These are phyloP conservation scores for Talaromyces funiculosus DNA, from an alignment of 2,329 filamentous ascomycete genomes.

Conservation along the genomic window DNA sequence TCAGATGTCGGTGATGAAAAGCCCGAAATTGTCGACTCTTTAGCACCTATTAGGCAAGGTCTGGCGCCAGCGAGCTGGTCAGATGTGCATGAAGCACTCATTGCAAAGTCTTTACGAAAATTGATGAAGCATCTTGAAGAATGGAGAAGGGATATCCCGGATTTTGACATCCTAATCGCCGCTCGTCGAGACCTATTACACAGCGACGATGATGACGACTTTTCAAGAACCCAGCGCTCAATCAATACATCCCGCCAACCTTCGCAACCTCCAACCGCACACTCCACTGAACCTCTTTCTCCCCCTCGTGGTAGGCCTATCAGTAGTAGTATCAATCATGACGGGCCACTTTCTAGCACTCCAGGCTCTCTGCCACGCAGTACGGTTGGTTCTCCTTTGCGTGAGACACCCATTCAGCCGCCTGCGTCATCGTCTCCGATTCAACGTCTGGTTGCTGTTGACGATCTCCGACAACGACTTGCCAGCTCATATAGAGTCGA, in stretches of 20 bases:
- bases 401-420: conserved; percentile 18
- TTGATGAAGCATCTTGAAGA: conserved; percentile 58
- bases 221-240: conserved; percentile 16
- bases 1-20: conserved; percentile 34
- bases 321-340: conserved; percentile 12
- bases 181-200: conserved; percentile 46
- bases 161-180: conserved; percentile 67
- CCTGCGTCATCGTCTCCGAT: conserved; percentile 12
- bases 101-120: conserved; percentile 54
- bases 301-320: conserved; percentile 24
- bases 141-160: conserved; percentile 60
- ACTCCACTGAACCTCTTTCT: conserved; percentile 5
- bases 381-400: conserved; percentile 20
- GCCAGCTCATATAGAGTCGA: conserved; percentile 27
- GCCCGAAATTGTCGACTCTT: conserved; percentile 25
- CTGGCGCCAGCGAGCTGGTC: conserved; percentile 44
- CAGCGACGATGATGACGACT: conserved; percentile 29
- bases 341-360: not conserved
- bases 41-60: conserved; percentile 24
- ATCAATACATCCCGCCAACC: conserved; percentile 19
- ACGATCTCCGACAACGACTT: conserved; percentile 28
- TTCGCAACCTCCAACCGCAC: conserved; percentile 19
- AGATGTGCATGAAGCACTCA: conserved; percentile 41
- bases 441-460: not conserved
- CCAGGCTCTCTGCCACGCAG: conserved; percentile 18